These are phyloP conservation scores for Nakaseomyces glabratus DNA, from an alignment of 1,139 yeast genomes.

Conservation along the genomic window DNA sequence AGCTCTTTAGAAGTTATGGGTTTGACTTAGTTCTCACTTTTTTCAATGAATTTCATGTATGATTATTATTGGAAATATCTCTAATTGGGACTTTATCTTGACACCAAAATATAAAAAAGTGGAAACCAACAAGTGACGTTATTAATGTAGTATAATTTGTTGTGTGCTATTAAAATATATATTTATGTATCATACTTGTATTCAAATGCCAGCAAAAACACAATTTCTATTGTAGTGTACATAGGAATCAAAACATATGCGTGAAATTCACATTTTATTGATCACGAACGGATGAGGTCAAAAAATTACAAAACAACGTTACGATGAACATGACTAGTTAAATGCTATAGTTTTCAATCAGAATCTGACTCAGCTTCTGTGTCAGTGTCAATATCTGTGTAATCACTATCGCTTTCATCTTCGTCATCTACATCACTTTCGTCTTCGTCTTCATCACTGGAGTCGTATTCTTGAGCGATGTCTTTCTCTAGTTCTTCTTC, in stretches of 20 bases:
- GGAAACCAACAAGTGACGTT: too few species aligned
- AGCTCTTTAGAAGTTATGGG: too few species aligned
- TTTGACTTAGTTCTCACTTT: too few species aligned
- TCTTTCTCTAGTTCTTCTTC: slow-evolving; percentile 12
- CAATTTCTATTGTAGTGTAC: not conserved
- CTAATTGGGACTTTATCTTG: too few species aligned
- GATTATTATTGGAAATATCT: too few species aligned
- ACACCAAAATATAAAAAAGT: too few species aligned
- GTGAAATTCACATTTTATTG: not conserved
- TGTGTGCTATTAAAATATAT: too few species aligned
- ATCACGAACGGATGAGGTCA: not conserved
- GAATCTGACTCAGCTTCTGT: slow-evolving; percentile 23
- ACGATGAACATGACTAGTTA: not conserved
- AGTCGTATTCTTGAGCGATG: slow-evolving; percentile 14
- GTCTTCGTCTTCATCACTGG: slow-evolving; percentile 28
- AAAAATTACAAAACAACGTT: too few species aligned
- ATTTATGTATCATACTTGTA: too few species aligned
- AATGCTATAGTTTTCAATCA: not conserved
- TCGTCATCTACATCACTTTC: slow-evolving; percentile 42
- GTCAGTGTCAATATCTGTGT: slow-evolving; percentile 38
- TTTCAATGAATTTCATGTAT: too few species aligned
- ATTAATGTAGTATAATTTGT: too few species aligned
- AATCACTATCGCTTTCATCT: slow-evolving; percentile 38
- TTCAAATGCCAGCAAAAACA: not conserved
- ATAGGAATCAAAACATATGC: not conserved